Evolutionary conservation across 768 basidiomycete species (phyloP), one percentile per base, ranked within the genome.

Genomic region (Rubroboletus pulcherrimus): DNA sequence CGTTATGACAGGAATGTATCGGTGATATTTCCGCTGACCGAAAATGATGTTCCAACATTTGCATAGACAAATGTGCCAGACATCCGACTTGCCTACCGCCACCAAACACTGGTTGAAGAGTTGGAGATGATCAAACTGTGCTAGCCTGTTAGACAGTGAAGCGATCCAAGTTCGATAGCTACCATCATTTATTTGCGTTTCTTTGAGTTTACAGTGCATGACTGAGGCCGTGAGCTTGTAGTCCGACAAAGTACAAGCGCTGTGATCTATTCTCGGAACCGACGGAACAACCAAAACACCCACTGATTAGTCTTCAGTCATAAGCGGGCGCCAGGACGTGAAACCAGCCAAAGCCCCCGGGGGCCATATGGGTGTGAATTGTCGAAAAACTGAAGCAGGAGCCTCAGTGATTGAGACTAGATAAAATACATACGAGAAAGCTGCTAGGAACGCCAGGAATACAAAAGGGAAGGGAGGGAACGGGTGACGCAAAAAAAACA

Each of bases 21-120:
- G 33, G 45, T 39, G 53, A 26, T 41, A 56, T 26, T 47, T 60
- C 30, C 45, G 10, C 48, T 56, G 40, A 49, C 34, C 43, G 54
- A 30, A 17, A 54, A 53, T 50, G 57, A 31, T 47, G 2, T 31
- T 9, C 26, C 14, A 14, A 21, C 14, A 7, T 47, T 33, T 7
- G 5, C 43, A 21, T 54, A 95, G 93, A 98, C 97, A n/a, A 98
- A 99, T 63, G 95, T 99, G 6, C 97, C 97, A 2, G 84, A 97
- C 64, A 86, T 86, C 54, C 84, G 97, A 30, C 78, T 98, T 38
- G 84, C 84, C n/a, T 98, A 90, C 71, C 80, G 97, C n/a, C 87
- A 94, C 56, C 83, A 87, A 61, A 98, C 96, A 1, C 76, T 99
- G 35, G 63, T 91, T 52, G 92, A 91, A 53, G 97, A 98, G 70